A percentile compares a stretch with the other conserved stretches of the same genome.
These are phyloP conservation scores for Pterulicium gracile DNA, from an alignment of 1,284 basidiomycete genomes.

Conservation along the genomic window DNA sequence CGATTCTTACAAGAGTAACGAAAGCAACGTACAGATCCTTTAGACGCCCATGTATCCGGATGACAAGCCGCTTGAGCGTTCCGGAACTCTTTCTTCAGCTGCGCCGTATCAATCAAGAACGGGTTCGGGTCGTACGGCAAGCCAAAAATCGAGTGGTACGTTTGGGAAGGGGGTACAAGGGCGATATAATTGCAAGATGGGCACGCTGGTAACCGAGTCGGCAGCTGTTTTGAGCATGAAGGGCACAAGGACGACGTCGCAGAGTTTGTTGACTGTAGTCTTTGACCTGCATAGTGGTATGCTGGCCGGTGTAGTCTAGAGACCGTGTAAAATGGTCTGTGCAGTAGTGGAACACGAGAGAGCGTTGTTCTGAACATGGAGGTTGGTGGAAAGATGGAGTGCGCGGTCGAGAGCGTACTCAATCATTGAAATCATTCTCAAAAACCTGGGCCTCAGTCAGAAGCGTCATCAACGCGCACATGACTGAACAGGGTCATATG, in stretches of 20 bases:
- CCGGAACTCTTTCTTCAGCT: slow-evolving; percentile 52
- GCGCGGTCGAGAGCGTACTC: too few relatives aligned
- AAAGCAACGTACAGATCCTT: slow-evolving; percentile 37
- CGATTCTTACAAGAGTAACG: slow-evolving; percentile 1
- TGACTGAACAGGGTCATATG: too few relatives aligned
- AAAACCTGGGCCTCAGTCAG: too few relatives aligned
- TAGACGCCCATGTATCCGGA: slow-evolving; percentile 69
- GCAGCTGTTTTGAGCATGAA: slow-evolving; percentile 44
- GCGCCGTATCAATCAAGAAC: slow-evolving; percentile 44
- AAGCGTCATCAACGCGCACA: too few relatives aligned
- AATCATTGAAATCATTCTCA: too few relatives aligned
- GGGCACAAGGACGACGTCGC: slow-evolving; percentile 35
- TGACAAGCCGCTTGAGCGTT: slow-evolving; percentile 67
- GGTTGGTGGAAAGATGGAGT: too few relatives aligned
- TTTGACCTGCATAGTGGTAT: too few relatives aligned
- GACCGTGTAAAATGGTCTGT: too few relatives aligned
- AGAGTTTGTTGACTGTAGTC: too few relatives aligned
- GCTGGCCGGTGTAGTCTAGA: too few relatives aligned
- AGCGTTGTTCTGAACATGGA: too few relatives aligned
- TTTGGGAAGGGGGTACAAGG: slow-evolving; percentile 35
- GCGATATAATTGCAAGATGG: slow-evolving; percentile 53
- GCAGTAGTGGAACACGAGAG: too few relatives aligned
- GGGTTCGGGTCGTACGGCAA: slow-evolving; percentile 49
- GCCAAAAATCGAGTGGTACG: slow-evolving; percentile 54
- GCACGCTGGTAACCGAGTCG: slow-evolving; percentile 59